Evolutionary conservation across 257 asterid species (phyloP).

Genomic region (Thymus quinquecostatus): DNA sequence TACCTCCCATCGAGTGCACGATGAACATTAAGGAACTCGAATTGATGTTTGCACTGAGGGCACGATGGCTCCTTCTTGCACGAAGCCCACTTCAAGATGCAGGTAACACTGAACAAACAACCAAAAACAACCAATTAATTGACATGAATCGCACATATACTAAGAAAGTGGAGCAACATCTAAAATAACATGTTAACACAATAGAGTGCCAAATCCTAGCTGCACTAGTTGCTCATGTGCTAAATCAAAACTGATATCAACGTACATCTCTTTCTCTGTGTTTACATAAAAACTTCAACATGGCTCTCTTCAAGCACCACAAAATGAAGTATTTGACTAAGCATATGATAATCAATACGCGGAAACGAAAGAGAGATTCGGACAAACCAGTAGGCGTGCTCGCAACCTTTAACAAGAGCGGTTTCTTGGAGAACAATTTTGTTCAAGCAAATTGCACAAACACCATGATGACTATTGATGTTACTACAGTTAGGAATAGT

Average conservation of each 20-base stretch:
- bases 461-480: conserved; percentile 54
- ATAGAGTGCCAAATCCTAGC: conserved; percentile 12
- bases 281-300: neutral
- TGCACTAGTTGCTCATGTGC: neutral
- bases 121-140: conserved; percentile 13
- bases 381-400: conserved; percentile 96
- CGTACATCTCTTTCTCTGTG: neutral
- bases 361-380: conserved; percentile 26
- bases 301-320: too few relatives aligned
- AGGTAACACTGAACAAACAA: conserved; percentile 57
- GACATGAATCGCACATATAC: neutral
- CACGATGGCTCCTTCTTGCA: conserved; percentile 76
- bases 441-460: conserved; percentile 73
- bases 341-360: too few relatives aligned
- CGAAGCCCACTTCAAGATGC: conserved; percentile 90
- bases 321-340: too few relatives aligned
- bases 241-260: conserved; percentile 1
- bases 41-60: conserved; percentile 84
- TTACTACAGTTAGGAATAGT: conserved; percentile 32
- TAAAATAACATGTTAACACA: neutral
- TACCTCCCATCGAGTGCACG: conserved; percentile 92
- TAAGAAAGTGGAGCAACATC: neutral
- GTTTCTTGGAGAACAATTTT: conserved; percentile 74
- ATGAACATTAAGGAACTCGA: conserved; percentile 69
- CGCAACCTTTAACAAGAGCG: conserved; percentile 95